Evolutionary conservation across 2,329 filamentous ascomycete genomes (phyloP).

Genomic region (Alternaria sp.): DNA sequence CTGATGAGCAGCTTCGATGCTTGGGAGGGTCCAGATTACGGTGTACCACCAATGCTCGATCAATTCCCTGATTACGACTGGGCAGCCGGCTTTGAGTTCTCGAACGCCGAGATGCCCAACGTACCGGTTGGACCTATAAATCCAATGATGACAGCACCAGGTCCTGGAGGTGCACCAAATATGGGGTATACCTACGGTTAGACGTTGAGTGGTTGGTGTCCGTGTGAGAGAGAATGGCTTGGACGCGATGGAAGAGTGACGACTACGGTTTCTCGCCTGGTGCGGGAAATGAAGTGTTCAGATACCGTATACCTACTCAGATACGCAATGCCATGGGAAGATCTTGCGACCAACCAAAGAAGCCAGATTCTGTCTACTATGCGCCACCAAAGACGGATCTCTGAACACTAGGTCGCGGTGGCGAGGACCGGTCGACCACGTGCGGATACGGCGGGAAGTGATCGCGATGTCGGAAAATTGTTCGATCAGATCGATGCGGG

Average conservation of each 20-base stretch:
- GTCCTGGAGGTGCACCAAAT: conserved; percentile 24
- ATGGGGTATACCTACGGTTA: conserved; percentile 42
- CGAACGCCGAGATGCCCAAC: conserved; percentile 40
- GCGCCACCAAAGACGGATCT: not conserved
- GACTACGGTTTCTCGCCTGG: conserved; percentile 2
- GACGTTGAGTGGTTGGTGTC: not conserved
- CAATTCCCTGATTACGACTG: conserved; percentile 52
- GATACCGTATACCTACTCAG: conserved; percentile 5
- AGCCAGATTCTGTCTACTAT: not conserved
- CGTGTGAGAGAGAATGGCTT: not conserved
- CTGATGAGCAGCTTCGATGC: conserved; percentile 37
- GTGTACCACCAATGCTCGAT: conserved; percentile 42
- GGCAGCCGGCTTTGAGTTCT: conserved; percentile 49
- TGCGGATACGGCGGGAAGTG: not conserved
- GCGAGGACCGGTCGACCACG: not conserved
- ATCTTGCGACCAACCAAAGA: not conserved
- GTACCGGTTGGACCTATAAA: conserved; percentile 30
- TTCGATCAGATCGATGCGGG: not conserved
- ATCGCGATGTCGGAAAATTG: not conserved
- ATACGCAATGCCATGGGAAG: not conserved
- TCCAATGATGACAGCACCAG: conserved; percentile 29
- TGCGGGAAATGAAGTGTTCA: not conserved
- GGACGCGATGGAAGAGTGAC: not conserved
- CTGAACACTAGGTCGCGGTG: not conserved
- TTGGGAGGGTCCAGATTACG: conserved; percentile 43